Evolutionary conservation across 768 basidiomycete species (phyloP), one percentile per base, ranked within the genome.

Genomic region (Amanita rubescens): DNA sequence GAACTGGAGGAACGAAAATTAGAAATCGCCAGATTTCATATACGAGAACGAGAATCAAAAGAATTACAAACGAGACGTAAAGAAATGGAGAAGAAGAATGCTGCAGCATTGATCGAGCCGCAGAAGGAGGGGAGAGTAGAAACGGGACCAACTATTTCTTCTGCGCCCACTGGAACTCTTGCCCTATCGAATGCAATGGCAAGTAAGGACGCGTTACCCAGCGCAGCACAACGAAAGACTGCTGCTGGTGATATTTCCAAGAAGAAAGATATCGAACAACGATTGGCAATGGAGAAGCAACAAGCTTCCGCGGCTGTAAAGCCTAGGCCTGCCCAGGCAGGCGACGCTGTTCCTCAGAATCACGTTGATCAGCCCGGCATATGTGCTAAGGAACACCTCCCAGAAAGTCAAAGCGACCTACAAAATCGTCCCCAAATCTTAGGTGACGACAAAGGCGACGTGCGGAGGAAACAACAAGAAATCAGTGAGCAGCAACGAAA

Each of bases 401-500:
- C 19, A 7, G 38, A 11, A 17, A 17, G 43, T 10, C 20, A 44
- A 22, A 22, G 19, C 9, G 24, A 5, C 22, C 43, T 4, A 24
- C 20, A 24, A 44, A 24, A 9, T 14, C 14, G 19, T 38, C 54
- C 43, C 45, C 59, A 51, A 45, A 30, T 30, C 27, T 30, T n/a
- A 38, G 54, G 52, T 49, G 34, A 56, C 46, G 55, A 55, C 55
- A 24, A 55, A 49, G 52, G 58, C 51, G 48, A 57, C 19, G 33
- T 69, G 44, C 63, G 63, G 32, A 62, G 60, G 32, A 66, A 60
- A 49, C 59, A 68, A 32, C 61, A 65, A 53, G 60, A 66, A 47
- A 51, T 71, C 3, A 59, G 60, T 51, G 57, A 56, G 12, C 62
- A 67, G 45, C 71, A 70, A 55, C 63, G 60, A 38, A 69, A 61